Evolutionary conservation across 805 yeast species (phyloP).

Genomic region (Nakazawaea ishiwadae): DNA sequence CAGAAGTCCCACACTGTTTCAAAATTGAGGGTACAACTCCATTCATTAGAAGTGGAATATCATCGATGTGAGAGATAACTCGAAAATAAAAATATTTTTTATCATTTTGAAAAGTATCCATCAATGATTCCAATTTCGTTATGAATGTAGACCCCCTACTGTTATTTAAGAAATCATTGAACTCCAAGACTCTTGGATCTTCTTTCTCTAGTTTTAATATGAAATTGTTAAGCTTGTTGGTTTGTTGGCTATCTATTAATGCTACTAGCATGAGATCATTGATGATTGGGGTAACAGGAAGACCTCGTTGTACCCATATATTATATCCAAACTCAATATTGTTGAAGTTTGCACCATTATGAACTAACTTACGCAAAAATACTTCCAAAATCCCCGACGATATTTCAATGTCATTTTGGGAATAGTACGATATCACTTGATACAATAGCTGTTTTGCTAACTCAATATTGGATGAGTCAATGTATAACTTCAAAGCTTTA

Average conservation of each 20-base stretch:
- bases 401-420: not conserved
- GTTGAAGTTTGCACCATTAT: not conserved
- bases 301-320: slow-evolving; percentile 6
- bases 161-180: slow-evolving; percentile 8
- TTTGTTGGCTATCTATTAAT: not conserved
- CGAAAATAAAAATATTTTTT: not conserved
- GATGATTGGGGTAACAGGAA: slow-evolving; percentile 1
- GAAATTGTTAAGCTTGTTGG: slow-evolving; percentile 6
- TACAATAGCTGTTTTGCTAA: slow-evolving; percentile 12
- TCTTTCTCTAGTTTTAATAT: not conserved
- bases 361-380: not conserved
- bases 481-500: slow-evolving; percentile 6
- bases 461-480: slow-evolving; percentile 8
- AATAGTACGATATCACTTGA: slow-evolving; percentile 7
- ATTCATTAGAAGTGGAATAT: not conserved
- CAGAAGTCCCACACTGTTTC: not conserved
- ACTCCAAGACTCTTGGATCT: slow-evolving; percentile 3
- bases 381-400: not conserved
- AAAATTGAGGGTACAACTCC: not conserved
- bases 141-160: too few species aligned
- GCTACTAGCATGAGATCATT: slow-evolving; percentile 5
- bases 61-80: not conserved
- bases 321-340: slow-evolving; percentile 9
- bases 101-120: too few species aligned
- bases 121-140: too few species aligned